Evolutionary conservation across 306 rosid species (phyloP).

Genomic region (Fragaria ananassa): DNA sequence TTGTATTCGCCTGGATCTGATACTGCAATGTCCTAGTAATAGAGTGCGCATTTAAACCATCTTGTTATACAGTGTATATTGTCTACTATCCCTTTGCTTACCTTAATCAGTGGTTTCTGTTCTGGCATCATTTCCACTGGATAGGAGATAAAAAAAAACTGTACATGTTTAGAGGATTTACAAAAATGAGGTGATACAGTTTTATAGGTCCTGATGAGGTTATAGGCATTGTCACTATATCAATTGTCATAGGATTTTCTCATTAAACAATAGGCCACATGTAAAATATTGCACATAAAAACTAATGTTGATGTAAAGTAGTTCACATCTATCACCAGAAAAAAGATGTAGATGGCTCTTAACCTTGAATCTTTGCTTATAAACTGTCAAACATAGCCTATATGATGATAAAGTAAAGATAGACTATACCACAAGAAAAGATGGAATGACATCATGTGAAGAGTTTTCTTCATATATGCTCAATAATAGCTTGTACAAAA

Average conservation of each 20-base stretch:
- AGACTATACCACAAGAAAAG: neutral
- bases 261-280: neutral
- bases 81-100: neutral
- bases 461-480: neutral
- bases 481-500: neutral
- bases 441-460: neutral
- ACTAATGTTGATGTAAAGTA: constrained; percentile 1
- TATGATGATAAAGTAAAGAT: neutral
- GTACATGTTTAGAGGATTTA: neutral
- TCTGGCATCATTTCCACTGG: neutral
- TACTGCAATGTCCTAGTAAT: neutral
- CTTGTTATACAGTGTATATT: neutral
- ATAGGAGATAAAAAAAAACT: neutral
- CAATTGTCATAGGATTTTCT: neutral
- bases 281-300: neutral
- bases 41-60: neutral
- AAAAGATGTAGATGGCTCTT: neutral
- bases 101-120: neutral
- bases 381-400: neutral
- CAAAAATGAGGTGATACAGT: neutral
- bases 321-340: neutral
- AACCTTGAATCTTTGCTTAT: neutral
- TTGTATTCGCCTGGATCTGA: neutral
- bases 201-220: neutral
- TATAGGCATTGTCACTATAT: neutral